Evolutionary conservation across 108 stramenopile genomes (phyloP).

Genomic region (Pseudonitzschia pungens): DNA sequence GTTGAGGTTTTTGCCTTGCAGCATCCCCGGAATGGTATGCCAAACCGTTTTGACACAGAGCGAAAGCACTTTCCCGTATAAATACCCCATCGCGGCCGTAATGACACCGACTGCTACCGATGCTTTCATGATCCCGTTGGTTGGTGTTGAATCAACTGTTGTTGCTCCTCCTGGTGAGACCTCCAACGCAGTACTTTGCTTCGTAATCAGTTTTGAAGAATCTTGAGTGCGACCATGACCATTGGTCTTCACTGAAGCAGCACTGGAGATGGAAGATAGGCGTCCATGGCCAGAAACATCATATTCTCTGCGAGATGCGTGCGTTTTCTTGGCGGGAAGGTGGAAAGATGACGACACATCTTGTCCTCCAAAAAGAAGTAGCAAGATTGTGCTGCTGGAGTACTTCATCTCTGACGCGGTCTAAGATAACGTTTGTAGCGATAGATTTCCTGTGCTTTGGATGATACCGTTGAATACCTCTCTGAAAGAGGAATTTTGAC

Average conservation of each 20-base stretch:
- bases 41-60: slow-evolving; percentile 17
- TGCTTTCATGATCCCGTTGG: background rate
- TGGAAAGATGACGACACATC: slow-evolving; percentile 11
- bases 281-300: background rate
- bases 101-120: slow-evolving; percentile 28
- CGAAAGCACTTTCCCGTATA: slow-evolving; percentile 27
- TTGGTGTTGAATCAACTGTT: background rate
- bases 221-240: background rate
- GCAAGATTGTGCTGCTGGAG: background rate
- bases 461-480: no score
- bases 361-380: slow-evolving; percentile 5
- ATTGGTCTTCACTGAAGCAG: no score
- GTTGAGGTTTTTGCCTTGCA: background rate
- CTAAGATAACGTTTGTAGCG: no score
- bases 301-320: background rate
- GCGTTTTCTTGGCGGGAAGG: background rate
- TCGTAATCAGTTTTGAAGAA: background rate
- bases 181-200: background rate
- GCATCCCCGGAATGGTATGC: slow-evolving; percentile 1
- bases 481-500: no score
- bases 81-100: slow-evolving; percentile 39
- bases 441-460: no score
- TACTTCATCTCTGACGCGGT: background rate
- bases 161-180: slow-evolving; percentile 10
- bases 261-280: background rate